Base-by-base conservation (phyloP, 2,329 filamentous ascomycete genomes). In the Ceratocystis smalleyi region DNA sequence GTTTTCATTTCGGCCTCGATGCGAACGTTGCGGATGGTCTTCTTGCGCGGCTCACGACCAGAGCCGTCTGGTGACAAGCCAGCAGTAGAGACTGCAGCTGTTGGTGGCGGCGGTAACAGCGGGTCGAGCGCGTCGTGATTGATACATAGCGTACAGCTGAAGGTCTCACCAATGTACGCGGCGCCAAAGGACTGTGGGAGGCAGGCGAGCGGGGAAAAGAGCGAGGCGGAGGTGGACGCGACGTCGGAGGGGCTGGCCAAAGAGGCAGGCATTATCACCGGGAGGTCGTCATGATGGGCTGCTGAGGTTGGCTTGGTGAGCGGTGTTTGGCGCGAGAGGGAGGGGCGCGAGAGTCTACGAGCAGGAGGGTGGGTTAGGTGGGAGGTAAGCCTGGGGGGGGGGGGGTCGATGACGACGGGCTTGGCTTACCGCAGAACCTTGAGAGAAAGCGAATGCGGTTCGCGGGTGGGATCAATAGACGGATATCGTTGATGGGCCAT, bases 1-100 rank as follows among this genome's bases (percentile, higher is more conserved):
- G 91, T 95, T 76, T 97, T 95, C 86, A 99, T 95, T 75, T 96
- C 91, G 0, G 91, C 94, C 64, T 88, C 83, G 70, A 97, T 89
- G 64, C 84, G 83, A 62, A 96, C 87, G 65, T 88, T 88, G 67
- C 84, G 86, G 49, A 95, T 84, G 63, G 78, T 78, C 68, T 79
- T 81, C 27, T 40, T 49, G 68, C 68, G 65, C 40, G 51, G 59
- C 51, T 63, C 66, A 70, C 68, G 59, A 47, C 67, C 40, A 5
- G 22, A 24, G 1, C 30, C 17, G 4, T 68, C 47, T 0, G 72
- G 67, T 8, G 51, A 30, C 12, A 32, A 43, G 3, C 54, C 43
- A 5, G 17, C 68, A 62, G 61, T 19, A 32, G 27, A 59, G 24
- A 35, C 54, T 40, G 49, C 55, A 17, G 45, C 63, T 43, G 67